Evolutionary conservation across 805 yeast genomes (phyloP).

Genomic region (Candida chauliodis): DNA sequence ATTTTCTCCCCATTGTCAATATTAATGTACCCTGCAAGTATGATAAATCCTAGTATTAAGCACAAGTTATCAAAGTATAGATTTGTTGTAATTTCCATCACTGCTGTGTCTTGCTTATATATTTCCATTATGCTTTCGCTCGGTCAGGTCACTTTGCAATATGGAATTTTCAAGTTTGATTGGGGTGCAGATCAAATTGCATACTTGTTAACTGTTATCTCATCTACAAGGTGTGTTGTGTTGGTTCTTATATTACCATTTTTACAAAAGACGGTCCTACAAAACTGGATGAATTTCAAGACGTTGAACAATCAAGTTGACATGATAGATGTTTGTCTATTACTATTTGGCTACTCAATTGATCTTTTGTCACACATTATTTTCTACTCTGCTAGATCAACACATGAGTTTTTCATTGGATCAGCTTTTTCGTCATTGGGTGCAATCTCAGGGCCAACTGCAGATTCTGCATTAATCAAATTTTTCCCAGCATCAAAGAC

Average conservation of each 20-base stretch:
- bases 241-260: constrained; percentile 50
- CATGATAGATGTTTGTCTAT: constrained; percentile 39
- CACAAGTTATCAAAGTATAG: constrained; percentile 15
- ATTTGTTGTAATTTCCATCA: constrained; percentile 39
- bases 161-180: constrained; percentile 46
- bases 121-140: constrained; percentile 31
- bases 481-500: constrained; percentile 41
- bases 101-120: constrained; percentile 35
- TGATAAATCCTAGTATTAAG: constrained; percentile 12
- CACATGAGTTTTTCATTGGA: constrained; percentile 46
- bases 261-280: constrained; percentile 28
- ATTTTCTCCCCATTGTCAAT: constrained; percentile 43
- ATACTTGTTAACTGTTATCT: constrained; percentile 42
- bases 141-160: constrained; percentile 43
- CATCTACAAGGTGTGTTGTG: constrained; percentile 40
- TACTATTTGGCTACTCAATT: constrained; percentile 28
- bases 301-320: constrained; percentile 43
- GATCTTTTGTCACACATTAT: constrained; percentile 37
- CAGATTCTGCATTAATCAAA: constrained; percentile 56
- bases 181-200: constrained; percentile 56
- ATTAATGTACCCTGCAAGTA: constrained; percentile 46
- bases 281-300: constrained; percentile 21
- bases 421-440: constrained; percentile 40
- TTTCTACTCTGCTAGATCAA: constrained; percentile 20
- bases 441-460: constrained; percentile 49